Conservation (phyloP, 2,329 filamentous ascomycete genomes). For the Penicillium italicum region DNA sequence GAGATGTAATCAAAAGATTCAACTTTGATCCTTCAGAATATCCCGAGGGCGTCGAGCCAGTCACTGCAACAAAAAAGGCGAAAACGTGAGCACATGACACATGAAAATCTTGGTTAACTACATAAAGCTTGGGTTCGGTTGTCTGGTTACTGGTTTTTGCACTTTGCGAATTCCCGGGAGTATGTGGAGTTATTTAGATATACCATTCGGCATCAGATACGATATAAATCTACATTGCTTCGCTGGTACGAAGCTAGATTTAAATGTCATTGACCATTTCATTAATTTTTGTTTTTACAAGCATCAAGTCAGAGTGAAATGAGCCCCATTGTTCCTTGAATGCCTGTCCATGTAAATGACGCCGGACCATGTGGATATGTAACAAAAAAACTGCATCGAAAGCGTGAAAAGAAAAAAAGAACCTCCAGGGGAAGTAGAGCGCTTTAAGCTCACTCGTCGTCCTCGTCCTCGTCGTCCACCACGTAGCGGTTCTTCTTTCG, state of each 20-base stretch:
- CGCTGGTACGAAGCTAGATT: background rate
- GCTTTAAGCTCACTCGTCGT: constrained; percentile 40
- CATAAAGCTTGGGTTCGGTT: background rate
- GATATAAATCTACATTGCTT: background rate
- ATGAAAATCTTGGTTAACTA: background rate
- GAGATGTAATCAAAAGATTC: constrained; percentile 34
- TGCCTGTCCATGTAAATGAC: constrained; percentile 18
- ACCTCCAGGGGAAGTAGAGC: background rate
- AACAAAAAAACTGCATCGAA: constrained; percentile 5
- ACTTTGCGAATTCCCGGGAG: background rate
- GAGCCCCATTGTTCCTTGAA: constrained; percentile 9
- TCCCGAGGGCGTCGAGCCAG: constrained; percentile 23
- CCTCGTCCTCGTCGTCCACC: constrained; percentile 49
- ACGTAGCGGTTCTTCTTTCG: constrained; percentile 49
- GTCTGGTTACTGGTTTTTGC: background rate
- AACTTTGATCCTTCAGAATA: constrained; percentile 36
- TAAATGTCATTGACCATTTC: constrained; percentile 18
- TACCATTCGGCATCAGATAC: background rate
- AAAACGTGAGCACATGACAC: background rate
- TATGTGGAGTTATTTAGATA: background rate
- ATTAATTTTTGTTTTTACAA: constrained; percentile 20
- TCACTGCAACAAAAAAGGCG: background rate
- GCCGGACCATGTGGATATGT: constrained; percentile 15
- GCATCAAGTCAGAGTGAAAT: constrained; percentile 1
- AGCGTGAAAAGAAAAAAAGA: background rate